Percentiles rank a stretch among this genome's conserved stretches.
These are phyloP conservation scores for Mycena kentingensis DNA, from an alignment of 768 basidiomycete genomes.

Conservation along the genomic window DNA sequence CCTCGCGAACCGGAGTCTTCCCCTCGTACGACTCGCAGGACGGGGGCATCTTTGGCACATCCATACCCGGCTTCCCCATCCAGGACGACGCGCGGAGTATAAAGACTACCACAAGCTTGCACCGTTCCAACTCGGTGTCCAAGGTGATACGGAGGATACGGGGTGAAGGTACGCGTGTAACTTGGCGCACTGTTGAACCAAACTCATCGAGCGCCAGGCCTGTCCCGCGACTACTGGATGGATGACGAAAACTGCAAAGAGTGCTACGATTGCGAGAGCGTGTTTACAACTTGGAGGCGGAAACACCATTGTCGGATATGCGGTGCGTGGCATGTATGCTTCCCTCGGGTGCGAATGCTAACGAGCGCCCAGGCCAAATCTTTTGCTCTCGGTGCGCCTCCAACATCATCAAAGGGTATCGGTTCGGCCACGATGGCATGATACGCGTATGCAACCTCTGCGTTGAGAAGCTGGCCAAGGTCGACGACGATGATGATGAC, in stretches of 20 bases:
- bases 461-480: conserved; percentile 86
- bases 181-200: conserved; percentile 4
- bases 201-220: conserved; percentile 50
- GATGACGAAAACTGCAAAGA: conserved; percentile 94
- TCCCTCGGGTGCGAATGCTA: background rate
- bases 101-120: conserved; percentile 69
- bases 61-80: conserved; percentile 91
- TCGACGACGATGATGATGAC: conserved; percentile 88
- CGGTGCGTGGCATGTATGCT: conserved; percentile 48
- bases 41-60: conserved; percentile 61
- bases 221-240: conserved; percentile 98
- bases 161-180: conserved; percentile 68
- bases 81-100: conserved; percentile 89
- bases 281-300: conserved; percentile 91
- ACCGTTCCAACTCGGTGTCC: conserved; percentile 81
- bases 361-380: conserved; percentile 72
- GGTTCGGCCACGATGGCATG: conserved; percentile 95
- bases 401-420: conserved; percentile 90
- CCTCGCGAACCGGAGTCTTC: conserved; percentile 52
- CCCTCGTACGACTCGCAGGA: conserved; percentile 60
- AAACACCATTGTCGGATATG: conserved; percentile 99
- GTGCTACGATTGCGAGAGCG: conserved; percentile 93
- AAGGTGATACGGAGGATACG: conserved; percentile 89
- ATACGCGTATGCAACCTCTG: conserved; percentile 95
- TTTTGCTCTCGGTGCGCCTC: conserved; percentile 97